These are phyloP conservation scores for Metschnikowia reukaufii DNA, from an alignment of 805 yeast genomes.

Conservation along the genomic window DNA sequence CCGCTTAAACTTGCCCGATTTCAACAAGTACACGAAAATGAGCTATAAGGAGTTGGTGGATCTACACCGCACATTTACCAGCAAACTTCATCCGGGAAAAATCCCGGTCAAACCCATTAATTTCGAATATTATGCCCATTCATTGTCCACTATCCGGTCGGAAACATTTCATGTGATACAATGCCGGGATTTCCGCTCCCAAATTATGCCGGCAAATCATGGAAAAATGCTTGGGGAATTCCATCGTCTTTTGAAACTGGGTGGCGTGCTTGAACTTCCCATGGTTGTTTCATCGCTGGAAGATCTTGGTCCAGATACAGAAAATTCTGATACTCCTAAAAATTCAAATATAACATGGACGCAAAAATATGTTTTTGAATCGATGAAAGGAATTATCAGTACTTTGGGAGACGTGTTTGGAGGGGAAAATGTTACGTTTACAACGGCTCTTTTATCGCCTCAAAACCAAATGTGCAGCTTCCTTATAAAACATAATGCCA, in stretches of 20 bases:
- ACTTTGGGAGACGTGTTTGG: constrained; percentile 29
- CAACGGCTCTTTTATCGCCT: constrained; percentile 30
- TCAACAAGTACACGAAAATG: constrained; percentile 7
- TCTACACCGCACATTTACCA: constrained; percentile 9
- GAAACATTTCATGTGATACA: constrained; percentile 39
- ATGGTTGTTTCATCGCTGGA: constrained; percentile 13
- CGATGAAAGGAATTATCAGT: not conserved
- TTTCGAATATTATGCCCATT: constrained; percentile 18
- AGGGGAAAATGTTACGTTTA: constrained; percentile 30
- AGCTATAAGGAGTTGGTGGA: constrained; percentile 16
- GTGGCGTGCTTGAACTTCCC: constrained; percentile 38
- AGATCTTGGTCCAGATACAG: not conserved
- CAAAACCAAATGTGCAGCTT: constrained; percentile 32
- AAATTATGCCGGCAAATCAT: constrained; percentile 29
- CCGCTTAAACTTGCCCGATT: constrained; percentile 12
- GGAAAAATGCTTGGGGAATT: constrained; percentile 31
- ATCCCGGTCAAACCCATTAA: constrained; percentile 15
- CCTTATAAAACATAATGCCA: constrained; percentile 28
- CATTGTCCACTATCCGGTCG: constrained; percentile 27
- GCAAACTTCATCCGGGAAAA: constrained; percentile 2
- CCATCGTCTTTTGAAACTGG: constrained; percentile 34
- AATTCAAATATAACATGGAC: not conserved
- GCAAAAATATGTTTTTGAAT: not conserved
- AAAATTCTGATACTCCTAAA: not conserved
- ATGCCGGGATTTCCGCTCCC: constrained; percentile 36